Base-by-base conservation (phyloP, 108 stramenopile genomes). In the Nitzschia palea region DNA sequence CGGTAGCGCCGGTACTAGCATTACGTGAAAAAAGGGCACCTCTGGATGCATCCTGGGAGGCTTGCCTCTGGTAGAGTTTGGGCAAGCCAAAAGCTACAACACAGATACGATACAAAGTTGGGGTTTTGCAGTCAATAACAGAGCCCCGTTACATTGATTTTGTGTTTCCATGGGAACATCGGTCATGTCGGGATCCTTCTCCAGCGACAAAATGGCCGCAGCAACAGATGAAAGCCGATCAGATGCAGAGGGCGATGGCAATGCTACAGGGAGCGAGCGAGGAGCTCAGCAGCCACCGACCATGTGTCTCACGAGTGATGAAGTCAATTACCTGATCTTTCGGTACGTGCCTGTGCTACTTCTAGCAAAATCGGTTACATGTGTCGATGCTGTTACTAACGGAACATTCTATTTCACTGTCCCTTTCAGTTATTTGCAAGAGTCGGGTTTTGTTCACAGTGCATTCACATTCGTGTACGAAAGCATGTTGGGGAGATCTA, bases 381-480 rank as follows among this genome's bases (percentile, higher is more conserved):
- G n/a, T n/a, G n/a, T n/a, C n/a, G n/a, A n/a, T n/a, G n/a, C n/a
- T n/a, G n/a, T n/a, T n/a, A n/a, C n/a, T n/a, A n/a, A n/a, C n/a
- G n/a, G n/a, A n/a, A n/a, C n/a, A n/a, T n/a, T n/a, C n/a, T n/a
- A 12, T 36, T 2, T 36, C 2, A 22, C 18, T 54, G 45, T 53
- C 20, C 4, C 35, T 20, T 22, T 42, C 37, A 81, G 80, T 45
- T 81, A 81, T 57, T 15, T 81, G 62, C 80, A 76, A 71, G 80
- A 81, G 62, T 85, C 79, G 45, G 97, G 97, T 1, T 98, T 95
- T 57, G 86, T 90, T 51, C 97, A 98, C 78, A 90, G 96, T 4
- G 88, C 95, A 6, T 98, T 97, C 63, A 94, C 96, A 5, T 97
- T 97, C 67, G 91, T 88, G 2, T 89, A 98, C 70, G 98, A 98